A percentile compares a stretch with the other conserved stretches of the same genome.
phyloP scores from a whole-genome alignment of 2,329 filamentous ascomycete genomes.

The Penicillium glabrum region DNA sequence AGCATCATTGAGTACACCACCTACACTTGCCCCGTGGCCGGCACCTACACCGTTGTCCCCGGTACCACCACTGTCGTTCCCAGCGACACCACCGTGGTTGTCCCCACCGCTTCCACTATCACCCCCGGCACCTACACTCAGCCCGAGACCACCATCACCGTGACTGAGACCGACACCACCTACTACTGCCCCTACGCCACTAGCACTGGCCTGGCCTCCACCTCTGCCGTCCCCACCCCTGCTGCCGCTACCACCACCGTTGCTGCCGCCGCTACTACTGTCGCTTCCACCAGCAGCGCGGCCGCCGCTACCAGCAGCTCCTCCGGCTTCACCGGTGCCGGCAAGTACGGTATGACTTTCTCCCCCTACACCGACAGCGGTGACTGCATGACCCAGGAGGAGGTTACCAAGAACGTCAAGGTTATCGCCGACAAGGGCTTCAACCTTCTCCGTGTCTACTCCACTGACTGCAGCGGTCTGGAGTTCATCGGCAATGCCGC shows the following conservation, averaged over 20 bases:
- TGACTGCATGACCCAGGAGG: constrained; percentile 63
- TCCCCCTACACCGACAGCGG: constrained; percentile 65
- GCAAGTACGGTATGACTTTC: constrained; percentile 75
- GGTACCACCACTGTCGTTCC: constrained; percentile 60
- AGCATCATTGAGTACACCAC: constrained; percentile 68
- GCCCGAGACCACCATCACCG: constrained; percentile 64
- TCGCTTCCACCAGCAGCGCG: constrained; percentile 19
- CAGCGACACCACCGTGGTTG: constrained; percentile 54
- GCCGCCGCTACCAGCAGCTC: constrained; percentile 21
- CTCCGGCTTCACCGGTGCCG: constrained; percentile 34
- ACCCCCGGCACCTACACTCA: constrained; percentile 72
- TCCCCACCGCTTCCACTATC: constrained; percentile 65
- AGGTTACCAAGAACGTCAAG: constrained; percentile 62
- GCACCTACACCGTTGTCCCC: constrained; percentile 74
- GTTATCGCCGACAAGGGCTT: constrained; percentile 67
- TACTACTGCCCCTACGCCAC: constrained; percentile 69
- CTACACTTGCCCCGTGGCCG: constrained; percentile 70
- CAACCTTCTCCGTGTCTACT: constrained; percentile 77
- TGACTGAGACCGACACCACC: constrained; percentile 67
- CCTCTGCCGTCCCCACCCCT: constrained; percentile 22
- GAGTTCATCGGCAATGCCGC: constrained; percentile 71
- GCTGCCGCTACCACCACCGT: constrained; percentile 19
- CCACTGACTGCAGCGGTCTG: constrained; percentile 84
- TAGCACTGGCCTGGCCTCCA: constrained; percentile 31
- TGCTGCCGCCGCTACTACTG: constrained; percentile 22